These are phyloP conservation scores for Cucurbita maxima DNA, from an alignment of 306 rosid species.

Conservation along the genomic window DNA sequence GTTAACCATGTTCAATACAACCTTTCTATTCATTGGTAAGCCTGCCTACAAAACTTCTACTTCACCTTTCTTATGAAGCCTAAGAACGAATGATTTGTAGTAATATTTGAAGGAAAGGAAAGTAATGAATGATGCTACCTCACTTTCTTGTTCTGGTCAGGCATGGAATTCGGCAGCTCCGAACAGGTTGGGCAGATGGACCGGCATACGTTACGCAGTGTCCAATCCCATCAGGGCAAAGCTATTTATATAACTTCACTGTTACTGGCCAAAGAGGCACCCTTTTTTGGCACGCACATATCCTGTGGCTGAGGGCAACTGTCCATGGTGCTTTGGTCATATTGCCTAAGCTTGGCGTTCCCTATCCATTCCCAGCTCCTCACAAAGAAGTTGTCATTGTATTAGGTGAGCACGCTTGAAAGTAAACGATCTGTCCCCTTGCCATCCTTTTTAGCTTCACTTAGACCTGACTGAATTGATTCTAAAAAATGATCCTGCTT, in stretches of 20 bases:
- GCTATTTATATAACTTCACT: constrained; percentile 65
- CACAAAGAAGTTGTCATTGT: constrained; percentile 55
- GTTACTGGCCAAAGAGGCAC: constrained; percentile 86
- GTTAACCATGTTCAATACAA: constrained; percentile 53
- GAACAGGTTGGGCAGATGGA: constrained; percentile 90
- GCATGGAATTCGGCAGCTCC: constrained; percentile 74
- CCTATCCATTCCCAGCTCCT: constrained; percentile 77
- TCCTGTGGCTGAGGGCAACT: constrained; percentile 75
- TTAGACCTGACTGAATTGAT: not conserved
- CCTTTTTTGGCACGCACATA: constrained; percentile 82
- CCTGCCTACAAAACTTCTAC: not conserved
- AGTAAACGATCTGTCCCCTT: not conserved
- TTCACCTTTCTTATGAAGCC: not conserved
- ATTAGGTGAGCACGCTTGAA: constrained; percentile 31
- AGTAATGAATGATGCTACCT: not conserved
- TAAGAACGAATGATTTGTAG: not conserved
- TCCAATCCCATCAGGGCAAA: constrained; percentile 60
- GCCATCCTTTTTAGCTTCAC: not conserved
- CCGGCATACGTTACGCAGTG: constrained; percentile 82
- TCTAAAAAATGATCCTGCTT: not conserved
- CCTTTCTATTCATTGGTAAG: constrained; percentile 63
- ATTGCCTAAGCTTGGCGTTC: constrained; percentile 76
- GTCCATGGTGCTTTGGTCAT: constrained; percentile 73
- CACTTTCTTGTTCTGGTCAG: constrained; percentile 16
- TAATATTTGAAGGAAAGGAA: not conserved